phyloP scores from a whole-genome alignment of 1,139 yeast genomes.

The Waltiozyma sp. region DNA sequence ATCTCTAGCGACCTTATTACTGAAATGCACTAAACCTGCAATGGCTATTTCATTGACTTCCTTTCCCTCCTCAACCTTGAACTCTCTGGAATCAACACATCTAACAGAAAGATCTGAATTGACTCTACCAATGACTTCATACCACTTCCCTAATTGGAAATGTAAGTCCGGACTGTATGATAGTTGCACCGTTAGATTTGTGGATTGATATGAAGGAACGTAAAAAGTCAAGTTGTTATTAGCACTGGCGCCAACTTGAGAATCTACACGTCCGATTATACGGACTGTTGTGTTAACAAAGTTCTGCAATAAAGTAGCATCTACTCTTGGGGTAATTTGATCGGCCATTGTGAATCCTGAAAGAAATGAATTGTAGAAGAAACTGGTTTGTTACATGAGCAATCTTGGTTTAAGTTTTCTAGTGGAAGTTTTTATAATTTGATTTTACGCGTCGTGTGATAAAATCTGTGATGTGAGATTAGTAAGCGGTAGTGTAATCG shows the following conservation, averaged over 20 bases:
- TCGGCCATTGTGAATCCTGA: neutral
- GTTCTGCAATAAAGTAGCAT: conserved; percentile 23
- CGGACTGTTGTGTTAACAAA: conserved; percentile 24
- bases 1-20: conserved; percentile 20
- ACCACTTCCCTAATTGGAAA: conserved; percentile 19
- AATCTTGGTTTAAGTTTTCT: neutral
- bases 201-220: conserved; percentile 4
- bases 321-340: conserved; percentile 22
- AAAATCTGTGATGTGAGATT: too few relatives aligned
- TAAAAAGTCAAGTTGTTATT: conserved; percentile 4
- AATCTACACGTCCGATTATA: conserved; percentile 23
- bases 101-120: conserved; percentile 19
- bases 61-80: conserved; percentile 16
- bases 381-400: too few relatives aligned
- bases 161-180: conserved; percentile 9
- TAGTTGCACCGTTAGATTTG: conserved; percentile 1
- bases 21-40: conserved; percentile 22
- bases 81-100: conserved; percentile 22
- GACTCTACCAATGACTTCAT: conserved; percentile 27
- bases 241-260: conserved; percentile 3
- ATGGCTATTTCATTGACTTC: conserved; percentile 24
- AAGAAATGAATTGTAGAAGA: too few relatives aligned
- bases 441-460: neutral
- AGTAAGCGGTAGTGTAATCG: too few relatives aligned
- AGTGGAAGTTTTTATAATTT: too few relatives aligned